phyloP scores from a whole-genome alignment of 148 eudicot species.

The Dysphania ambrosioides region DNA sequence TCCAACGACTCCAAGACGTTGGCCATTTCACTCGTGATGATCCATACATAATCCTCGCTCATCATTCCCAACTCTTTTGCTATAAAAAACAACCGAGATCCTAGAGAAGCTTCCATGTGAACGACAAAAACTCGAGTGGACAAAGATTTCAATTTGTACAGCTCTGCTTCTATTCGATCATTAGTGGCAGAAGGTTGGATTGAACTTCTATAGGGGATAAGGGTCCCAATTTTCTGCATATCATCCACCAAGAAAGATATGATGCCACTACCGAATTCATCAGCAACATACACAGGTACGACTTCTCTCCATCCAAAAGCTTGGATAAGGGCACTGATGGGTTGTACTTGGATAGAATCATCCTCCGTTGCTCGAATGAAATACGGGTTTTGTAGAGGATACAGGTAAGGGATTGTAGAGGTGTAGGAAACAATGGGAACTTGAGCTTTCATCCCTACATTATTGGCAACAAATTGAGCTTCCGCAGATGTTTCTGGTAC shows the following conservation, averaged over 20 bases:
- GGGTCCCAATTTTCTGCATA: slow-evolving; percentile 27
- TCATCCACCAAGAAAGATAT: slow-evolving; percentile 43
- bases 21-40: slow-evolving; percentile 47
- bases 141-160: slow-evolving; percentile 49
- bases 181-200: slow-evolving; percentile 42
- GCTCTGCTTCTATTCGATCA: slow-evolving; percentile 45
- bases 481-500: slow-evolving; percentile 55
- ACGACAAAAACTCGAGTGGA: slow-evolving; percentile 65
- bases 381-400: slow-evolving; percentile 43
- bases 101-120: slow-evolving; percentile 47
- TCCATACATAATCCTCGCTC: slow-evolving; percentile 65
- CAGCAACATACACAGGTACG: slow-evolving; percentile 47
- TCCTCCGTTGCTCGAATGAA: slow-evolving; percentile 49
- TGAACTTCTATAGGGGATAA: slow-evolving; percentile 33
- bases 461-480: slow-evolving; percentile 53
- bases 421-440: slow-evolving; percentile 58
- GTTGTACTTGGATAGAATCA: slow-evolving; percentile 45
- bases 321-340: slow-evolving; percentile 49
- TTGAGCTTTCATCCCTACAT: slow-evolving; percentile 40
- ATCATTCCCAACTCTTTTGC: slow-evolving; percentile 63
- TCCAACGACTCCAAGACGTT: slow-evolving; percentile 41
- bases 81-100: slow-evolving; percentile 41
- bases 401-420: slow-evolving; percentile 54
- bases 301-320: slow-evolving; percentile 60
- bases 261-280: slow-evolving; percentile 45